A percentile compares a stretch with the other conserved stretches of the same genome.
Conservation (phyloP, 2,329 filamentous ascomycete genomes). For the Phyllosticta capitalensis region DNA sequence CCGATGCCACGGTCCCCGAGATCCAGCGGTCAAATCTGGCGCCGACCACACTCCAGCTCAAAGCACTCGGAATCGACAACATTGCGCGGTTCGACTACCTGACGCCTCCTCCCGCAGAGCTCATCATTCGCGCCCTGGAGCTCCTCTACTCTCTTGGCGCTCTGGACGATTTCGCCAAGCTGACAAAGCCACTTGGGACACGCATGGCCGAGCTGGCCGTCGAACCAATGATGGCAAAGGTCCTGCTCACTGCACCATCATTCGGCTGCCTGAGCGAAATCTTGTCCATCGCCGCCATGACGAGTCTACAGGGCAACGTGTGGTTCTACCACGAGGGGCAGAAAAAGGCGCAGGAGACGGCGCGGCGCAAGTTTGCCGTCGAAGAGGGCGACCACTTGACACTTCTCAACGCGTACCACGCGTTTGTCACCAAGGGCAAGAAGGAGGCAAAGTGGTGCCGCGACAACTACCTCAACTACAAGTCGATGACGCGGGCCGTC, state of each 20-base stretch:
- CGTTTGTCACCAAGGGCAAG: conserved; percentile 72
- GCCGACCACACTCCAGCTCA: conserved; percentile 79
- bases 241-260: conserved; percentile 61
- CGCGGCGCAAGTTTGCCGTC: conserved; percentile 72
- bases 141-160: conserved; percentile 79
- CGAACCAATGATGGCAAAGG: conserved; percentile 93
- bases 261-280: conserved; percentile 80
- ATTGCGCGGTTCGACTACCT: conserved; percentile 84
- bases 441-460: conserved; percentile 82
- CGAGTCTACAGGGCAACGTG: conserved; percentile 69
- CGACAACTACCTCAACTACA: conserved; percentile 79
- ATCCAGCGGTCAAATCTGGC: conserved; percentile 89
- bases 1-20: conserved; percentile 71
- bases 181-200: conserved; percentile 78
- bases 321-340: conserved; percentile 76
- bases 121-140: conserved; percentile 79
- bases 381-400: conserved; percentile 93
- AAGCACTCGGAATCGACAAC: conserved; percentile 92
- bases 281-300: conserved; percentile 89
- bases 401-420: conserved; percentile 84
- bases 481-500: conserved; percentile 69
- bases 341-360: conserved; percentile 64
- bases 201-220: conserved; percentile 90
- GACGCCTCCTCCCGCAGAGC: conserved; percentile 72
- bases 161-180: conserved; percentile 78